Conservation (phyloP, 2,329 filamentous ascomycete genomes). For the Fusarium coicis region DNA sequence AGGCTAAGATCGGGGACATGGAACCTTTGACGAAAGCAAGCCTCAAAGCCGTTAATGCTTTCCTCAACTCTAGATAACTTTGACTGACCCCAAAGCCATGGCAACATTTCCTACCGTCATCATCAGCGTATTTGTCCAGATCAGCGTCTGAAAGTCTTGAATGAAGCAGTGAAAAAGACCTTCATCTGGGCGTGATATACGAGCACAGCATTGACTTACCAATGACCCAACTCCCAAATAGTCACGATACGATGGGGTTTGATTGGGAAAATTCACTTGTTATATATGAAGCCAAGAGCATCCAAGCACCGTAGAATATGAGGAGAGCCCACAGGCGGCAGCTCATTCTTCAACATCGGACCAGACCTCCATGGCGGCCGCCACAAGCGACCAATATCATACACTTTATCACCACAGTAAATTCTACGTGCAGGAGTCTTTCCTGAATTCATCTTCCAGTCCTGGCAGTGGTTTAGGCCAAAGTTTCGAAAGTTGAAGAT, state of each 20-base stretch:
- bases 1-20: no score
- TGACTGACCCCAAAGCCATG: not conserved
- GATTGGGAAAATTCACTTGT: not conserved
- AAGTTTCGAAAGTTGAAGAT: no score
- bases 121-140: not conserved
- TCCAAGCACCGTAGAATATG: not conserved
- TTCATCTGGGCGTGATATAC: not conserved
- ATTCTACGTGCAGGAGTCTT: no score
- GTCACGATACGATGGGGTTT: not conserved
- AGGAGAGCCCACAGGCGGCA: no score
- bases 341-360: not conserved
- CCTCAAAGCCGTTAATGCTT: not conserved
- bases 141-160: not conserved
- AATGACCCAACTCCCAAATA: accelerated
- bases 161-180: not conserved
- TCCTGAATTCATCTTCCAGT: no score
- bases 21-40: not conserved
- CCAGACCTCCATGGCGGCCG: not conserved
- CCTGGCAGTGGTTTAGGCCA: no score
- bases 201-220: not conserved
- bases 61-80: not conserved
- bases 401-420: no score
- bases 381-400: not conserved
- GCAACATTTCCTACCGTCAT: not conserved
- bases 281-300: not conserved